A percentile compares a stretch with the other conserved stretches of the same genome.
phyloP scores from a whole-genome alignment of 345 rosid species.

The Populus nigra region DNA sequence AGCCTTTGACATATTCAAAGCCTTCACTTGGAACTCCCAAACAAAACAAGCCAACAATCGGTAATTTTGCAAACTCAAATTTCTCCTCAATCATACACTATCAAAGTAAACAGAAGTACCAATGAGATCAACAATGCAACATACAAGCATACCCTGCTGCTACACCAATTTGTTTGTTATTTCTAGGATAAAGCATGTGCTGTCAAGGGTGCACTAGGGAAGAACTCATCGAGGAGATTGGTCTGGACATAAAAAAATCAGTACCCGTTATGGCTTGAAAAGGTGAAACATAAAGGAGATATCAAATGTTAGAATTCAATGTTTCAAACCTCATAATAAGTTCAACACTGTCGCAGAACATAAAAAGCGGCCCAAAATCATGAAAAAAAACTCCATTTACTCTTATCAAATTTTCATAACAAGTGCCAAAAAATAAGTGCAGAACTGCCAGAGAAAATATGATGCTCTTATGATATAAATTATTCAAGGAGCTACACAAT shows the following conservation, averaged over 20 bases:
- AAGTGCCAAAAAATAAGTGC: neutral
- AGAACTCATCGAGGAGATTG: neutral
- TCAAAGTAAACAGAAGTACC: neutral
- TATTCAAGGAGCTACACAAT: constrained; percentile 25
- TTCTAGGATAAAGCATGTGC: neutral
- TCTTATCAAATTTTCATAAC: neutral
- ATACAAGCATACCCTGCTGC: neutral
- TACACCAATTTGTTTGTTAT: neutral
- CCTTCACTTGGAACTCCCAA: neutral
- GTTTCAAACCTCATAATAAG: neutral
- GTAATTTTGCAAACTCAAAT: neutral
- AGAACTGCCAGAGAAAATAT: neutral
- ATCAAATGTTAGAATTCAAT: neutral
- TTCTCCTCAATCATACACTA: neutral
- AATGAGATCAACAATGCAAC: neutral
- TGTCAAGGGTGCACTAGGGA: neutral
- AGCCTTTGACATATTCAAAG: neutral
- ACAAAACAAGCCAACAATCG: neutral
- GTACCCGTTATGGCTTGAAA: neutral
- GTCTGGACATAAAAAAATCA: neutral
- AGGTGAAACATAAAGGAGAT: neutral
- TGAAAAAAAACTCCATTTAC: neutral
- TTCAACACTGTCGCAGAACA: neutral
- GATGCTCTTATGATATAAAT: constrained; percentile 4
- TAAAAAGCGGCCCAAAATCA: neutral